Evolutionary conservation across 2,329 filamentous ascomycete genomes (phyloP), one percentile per base, ranked within the genome.

Genomic region (Hymenoscyphus linearis): DNA sequence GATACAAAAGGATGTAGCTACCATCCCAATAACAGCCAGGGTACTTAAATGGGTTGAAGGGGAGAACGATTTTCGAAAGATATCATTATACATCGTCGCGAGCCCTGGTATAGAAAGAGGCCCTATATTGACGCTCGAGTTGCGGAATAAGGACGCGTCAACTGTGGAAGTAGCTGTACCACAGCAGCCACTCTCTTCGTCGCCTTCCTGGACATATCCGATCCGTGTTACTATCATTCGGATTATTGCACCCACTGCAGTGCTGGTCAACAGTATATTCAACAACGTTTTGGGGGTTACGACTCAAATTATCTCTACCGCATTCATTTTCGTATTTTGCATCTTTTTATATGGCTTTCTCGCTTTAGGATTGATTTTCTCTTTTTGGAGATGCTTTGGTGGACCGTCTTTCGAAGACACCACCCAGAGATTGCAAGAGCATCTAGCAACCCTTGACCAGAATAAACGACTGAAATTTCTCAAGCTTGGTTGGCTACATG

Each of bases 161-260:
- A 56, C 37, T 9, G 56, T 59, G 6, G 31, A 3, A 1, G 59
- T 31, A 16, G 22, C n/a, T 14, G 52, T 59, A 25, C 37, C 57
- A 14, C n/a, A 27, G 25, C 22, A 9, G 18, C 57, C 57, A 5
- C n/a, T 10, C 6, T 64, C 62, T 35, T 57, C 55, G n/a, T 64
- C 62, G 5, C 63, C 63, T 3, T 53, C 58, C 16, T 27, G 36
- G 50, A 65, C 63, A 7, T 65, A 65, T 50, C 53, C 52, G 1
- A 27, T 63, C 18, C 37, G 63, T 16, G 58, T 61, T 36, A 59
- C 56, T 6, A 59, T 65, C 31, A 61, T 65, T 25, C 25, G 27
- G 22, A 40, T 63, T 14, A 35, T 65, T 60, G 61, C 61, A 13
- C 63, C 61, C 13, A 61, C 58, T 9, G 25, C 18, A 13, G 18